Base-by-base conservation (phyloP, 345 rosid genomes). In the Pugionium dolabratum region DNA sequence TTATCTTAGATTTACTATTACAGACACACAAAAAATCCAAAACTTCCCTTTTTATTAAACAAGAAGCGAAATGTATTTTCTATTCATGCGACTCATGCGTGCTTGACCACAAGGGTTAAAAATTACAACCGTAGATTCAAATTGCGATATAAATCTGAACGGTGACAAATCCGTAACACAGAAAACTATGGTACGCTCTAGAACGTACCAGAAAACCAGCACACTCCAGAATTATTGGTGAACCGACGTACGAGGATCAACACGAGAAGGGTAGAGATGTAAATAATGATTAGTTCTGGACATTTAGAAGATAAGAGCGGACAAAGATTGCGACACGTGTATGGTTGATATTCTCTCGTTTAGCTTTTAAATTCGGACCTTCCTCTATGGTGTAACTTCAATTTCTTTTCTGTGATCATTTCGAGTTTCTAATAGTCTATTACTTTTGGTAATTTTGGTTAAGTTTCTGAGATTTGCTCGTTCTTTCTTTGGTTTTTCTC, bases 241-340 rank as follows among this genome's bases (percentile, higher is more conserved):
- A 65, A 65, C 54, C 54, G 39, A 64, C 66, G 66, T 72, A 64
- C 76, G 70, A 72, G 51, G 50, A 50, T 59, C 42, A 42, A 41
- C 65, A 9, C 11, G 4, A 0, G 2, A 30, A 65, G 67, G 76
- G 62, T 30, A 65, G 4, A 65, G 0, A 7, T 2, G 71, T 72
- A 64, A 70, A 55, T 34, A 30, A 11, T 1, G 4, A 45, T 1
- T 8, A 32, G 31, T 43, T 43, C 50, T 50, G 18, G 61, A 65
- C 52, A 37, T 71, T 42, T 66, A 44, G 52, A 62, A 74, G 81
- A 75, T 67, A 71, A 54, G 78, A 46, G 46, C 72, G 66, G 40
- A 46, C 46, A 4, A 1, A 1, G 52, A 71, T 75, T 2, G n/a
- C 33, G 75, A 72, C 84, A 87, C 83, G 81, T 86, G 90, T 40